These are phyloP conservation scores for Citeromyces hawaiiensis DNA, from an alignment of 1,139 yeast genomes.

Conservation along the genomic window DNA sequence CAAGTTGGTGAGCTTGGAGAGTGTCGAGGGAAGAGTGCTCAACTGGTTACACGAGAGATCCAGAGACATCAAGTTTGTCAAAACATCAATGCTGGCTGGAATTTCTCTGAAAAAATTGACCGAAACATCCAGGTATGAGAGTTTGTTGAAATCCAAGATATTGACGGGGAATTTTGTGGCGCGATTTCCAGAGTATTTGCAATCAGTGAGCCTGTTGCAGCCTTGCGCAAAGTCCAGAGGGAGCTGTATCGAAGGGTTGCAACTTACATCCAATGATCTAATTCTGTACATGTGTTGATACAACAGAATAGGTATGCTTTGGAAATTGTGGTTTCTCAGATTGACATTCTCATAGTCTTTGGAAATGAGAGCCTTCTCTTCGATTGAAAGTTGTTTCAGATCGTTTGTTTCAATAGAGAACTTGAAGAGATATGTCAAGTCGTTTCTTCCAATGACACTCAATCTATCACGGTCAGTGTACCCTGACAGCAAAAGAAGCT, in stretches of 20 bases:
- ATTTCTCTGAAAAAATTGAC: conserved; percentile 60
- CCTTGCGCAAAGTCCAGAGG: conserved; percentile 82
- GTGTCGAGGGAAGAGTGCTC: conserved; percentile 46
- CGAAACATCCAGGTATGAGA: conserved; percentile 64
- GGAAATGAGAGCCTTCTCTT: conserved; percentile 50
- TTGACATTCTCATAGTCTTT: conserved; percentile 67
- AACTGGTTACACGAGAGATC: conserved; percentile 67
- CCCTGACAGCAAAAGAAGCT: conserved; percentile 65
- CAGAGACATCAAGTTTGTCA: conserved; percentile 39
- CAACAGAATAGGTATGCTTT: conserved; percentile 74
- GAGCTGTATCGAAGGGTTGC: conserved; percentile 74
- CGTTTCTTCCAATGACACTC: conserved; percentile 76
- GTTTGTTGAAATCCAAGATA: conserved; percentile 52
- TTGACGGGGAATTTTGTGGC: conserved; percentile 64
- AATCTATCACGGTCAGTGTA: conserved; percentile 65
- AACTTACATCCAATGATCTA: conserved; percentile 70
- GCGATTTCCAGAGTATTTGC: conserved; percentile 64
- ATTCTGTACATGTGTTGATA: conserved; percentile 77
- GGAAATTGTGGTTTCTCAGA: conserved; percentile 60
- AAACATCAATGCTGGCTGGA: conserved; percentile 42
- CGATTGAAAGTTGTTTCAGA: conserved; percentile 53
- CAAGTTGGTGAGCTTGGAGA: conserved; percentile 42
- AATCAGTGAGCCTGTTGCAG: conserved; percentile 54
- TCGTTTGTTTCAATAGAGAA: conserved; percentile 68
- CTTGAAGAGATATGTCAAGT: conserved; percentile 73